phyloP scores from a whole-genome alignment of 176 grass and related monocot species.

The Hordeum vulgare region DNA sequence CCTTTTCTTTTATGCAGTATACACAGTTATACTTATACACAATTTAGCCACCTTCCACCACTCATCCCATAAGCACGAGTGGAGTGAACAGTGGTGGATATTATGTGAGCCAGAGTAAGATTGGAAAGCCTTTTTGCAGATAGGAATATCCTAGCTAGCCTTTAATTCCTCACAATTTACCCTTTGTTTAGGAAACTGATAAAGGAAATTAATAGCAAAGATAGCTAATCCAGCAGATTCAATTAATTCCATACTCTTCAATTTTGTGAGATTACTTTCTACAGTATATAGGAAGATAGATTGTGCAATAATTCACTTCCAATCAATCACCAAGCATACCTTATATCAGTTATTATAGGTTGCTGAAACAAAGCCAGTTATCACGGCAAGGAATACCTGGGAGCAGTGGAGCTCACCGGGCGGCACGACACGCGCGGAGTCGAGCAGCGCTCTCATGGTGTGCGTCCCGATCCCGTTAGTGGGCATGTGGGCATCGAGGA shows the following conservation, averaged over 20 bases:
- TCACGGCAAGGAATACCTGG: slow-evolving; percentile 45
- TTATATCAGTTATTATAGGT: neutral
- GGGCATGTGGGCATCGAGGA: slow-evolving; percentile 61
- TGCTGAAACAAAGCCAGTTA: neutral
- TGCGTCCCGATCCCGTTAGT: slow-evolving; percentile 47
- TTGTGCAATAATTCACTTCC: neutral
- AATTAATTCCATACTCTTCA: neutral
- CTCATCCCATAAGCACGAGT: neutral
- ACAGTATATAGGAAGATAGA: neutral
- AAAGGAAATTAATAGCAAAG: neutral
- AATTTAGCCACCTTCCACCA: neutral
- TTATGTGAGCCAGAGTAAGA: neutral
- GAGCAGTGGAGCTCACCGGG: slow-evolving; percentile 65
- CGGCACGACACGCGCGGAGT: slow-evolving; percentile 54
- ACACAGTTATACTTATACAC: neutral
- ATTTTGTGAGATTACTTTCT: neutral
- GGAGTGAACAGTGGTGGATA: neutral
- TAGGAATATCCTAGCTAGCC: neutral
- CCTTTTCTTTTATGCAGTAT: neutral
- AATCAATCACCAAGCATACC: neutral
- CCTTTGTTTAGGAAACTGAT: neutral
- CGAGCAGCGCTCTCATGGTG: slow-evolving; percentile 78
- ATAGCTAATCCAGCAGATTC: neutral
- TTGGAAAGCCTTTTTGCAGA: neutral
- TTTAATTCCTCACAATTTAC: neutral